Percentiles rank a stretch among this genome's conserved stretches.
These are phyloP conservation scores for Apiospora aurea DNA, from an alignment of 2,329 filamentous ascomycete species.

Conservation along the genomic window DNA sequence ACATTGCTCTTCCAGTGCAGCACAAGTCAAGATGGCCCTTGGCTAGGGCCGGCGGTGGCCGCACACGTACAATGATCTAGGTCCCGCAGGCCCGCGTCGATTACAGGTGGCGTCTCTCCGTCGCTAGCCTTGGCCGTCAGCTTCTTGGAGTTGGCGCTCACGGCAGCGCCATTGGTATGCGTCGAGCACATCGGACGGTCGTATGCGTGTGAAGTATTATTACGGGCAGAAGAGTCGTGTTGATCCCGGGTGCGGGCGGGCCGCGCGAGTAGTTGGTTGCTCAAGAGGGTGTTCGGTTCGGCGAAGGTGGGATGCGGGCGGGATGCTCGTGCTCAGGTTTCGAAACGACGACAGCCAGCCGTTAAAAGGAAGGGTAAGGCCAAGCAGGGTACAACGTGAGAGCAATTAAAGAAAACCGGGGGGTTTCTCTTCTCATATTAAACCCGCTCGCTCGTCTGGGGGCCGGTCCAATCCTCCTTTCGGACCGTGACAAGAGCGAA, in stretches of 20 bases:
- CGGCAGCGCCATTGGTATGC: conserved; percentile 42
- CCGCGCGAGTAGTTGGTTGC: neutral
- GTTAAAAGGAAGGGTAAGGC: neutral
- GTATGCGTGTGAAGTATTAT: neutral
- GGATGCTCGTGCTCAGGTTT: conserved; percentile 16
- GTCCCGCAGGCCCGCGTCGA: conserved; percentile 81
- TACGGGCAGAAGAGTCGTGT: neutral
- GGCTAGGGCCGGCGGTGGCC: conserved; percentile 26
- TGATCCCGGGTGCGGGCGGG: neutral
- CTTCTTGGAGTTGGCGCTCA: conserved; percentile 26
- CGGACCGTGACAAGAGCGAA: neutral
- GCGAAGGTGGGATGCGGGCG: conserved; percentile 18
- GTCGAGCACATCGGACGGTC: conserved; percentile 40
- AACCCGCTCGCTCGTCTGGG: neutral
- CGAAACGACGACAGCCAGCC: conserved; percentile 3
- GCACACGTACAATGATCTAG: conserved; percentile 75
- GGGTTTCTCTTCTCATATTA: neutral
- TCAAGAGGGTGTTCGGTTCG: conserved; percentile 7
- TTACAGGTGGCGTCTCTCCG: conserved; percentile 41
- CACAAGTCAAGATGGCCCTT: neutral
- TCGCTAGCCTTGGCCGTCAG: conserved; percentile 26
- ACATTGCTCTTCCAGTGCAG: neutral
- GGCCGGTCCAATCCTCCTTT: neutral
- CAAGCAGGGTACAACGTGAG: neutral
- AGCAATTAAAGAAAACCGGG: conserved; percentile 7